Evolutionary conservation across 2,329 filamentous ascomycete species (phyloP), one percentile per base, ranked within the genome.

Genomic region (Talaromyces sp.): DNA sequence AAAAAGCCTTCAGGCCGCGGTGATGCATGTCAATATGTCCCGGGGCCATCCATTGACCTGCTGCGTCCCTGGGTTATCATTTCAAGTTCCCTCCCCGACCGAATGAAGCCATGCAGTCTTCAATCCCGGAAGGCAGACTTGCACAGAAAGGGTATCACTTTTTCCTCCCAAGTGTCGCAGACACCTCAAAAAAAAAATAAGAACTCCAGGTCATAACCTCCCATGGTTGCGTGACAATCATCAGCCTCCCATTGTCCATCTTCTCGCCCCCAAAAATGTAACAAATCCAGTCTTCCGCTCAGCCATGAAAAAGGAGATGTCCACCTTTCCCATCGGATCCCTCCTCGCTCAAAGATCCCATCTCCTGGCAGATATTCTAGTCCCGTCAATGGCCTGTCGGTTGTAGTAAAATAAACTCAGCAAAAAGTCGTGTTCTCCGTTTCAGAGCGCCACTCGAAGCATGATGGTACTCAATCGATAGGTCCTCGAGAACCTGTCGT

Each of bases 111-210:
- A 66, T 67, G 67, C 68, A 69, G 64, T 65, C 64, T 68, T 66
- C 64, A 65, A 67, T 65, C 65, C 67, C 63, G 58, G 52, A 66
- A 69, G 68, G 68, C 67, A 71, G 67, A 73, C 69, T 67, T 68
- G 64, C 66, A 67, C 67, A 68, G 64, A 66, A 70, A 72, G 72
- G 71, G 71, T 74, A 74, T 74, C 71, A 74, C 67, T 73, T 72
- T 73, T 71, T 69, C 65, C 66, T 71, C 65, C 66, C 65, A 65
- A 68, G 68, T 71, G 67, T 70, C 66, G 65, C 66, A 71, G 65
- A 70, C 69, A 72, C 62, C 70, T 70, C 67, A 60, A 65, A 61
- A 58, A 61, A 58, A 47, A 58, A 58, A 45, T 30, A 49, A 49
- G 47, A 69, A 71, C 67, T 71, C 69, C 69, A 71, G 64, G 62